A percentile compares a stretch with the other conserved stretches of the same genome.
phyloP scores from a whole-genome alignment of 306 rosid genomes.

The Prunus mume region DNA sequence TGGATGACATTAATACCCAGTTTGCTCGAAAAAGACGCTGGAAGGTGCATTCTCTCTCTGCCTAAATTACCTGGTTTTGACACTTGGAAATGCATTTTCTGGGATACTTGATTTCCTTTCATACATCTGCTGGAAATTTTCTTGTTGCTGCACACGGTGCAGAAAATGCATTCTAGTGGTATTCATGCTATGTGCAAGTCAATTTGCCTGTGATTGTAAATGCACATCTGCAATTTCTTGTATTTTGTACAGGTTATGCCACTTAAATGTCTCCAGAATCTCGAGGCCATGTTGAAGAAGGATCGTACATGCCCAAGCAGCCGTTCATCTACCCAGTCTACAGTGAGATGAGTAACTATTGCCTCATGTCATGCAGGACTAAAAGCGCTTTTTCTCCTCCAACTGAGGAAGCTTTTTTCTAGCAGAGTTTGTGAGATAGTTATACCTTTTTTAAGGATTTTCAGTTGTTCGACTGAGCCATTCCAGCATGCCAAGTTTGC shows the following conservation, averaged over 20 bases:
- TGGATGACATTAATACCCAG: conserved; percentile 61
- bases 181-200: neutral
- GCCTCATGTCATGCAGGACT: neutral
- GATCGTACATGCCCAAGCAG: conserved; percentile 43
- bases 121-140: neutral
- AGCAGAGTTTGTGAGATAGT: neutral
- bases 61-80: neutral
- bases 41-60: conserved; percentile 60
- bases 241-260: conserved; percentile 56
- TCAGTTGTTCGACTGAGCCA: no score
- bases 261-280: conserved; percentile 62
- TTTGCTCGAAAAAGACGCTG: conserved; percentile 57
- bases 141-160: neutral
- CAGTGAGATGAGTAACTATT: conserved; percentile 30
- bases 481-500: no score
- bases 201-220: neutral
- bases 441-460: neutral
- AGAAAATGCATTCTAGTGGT: neutral
- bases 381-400: neutral
- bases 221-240: conserved; percentile 10
- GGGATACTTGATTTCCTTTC: neutral
- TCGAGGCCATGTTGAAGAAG: conserved; percentile 64
- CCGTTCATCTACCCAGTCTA: conserved; percentile 38
- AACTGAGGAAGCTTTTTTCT: neutral
- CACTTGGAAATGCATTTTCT: no score